Evolutionary conservation across 495 filamentous ascomycete species (phyloP), one percentile per base, ranked within the genome.

Genomic region (Hypoxylon subgilvum): DNA sequence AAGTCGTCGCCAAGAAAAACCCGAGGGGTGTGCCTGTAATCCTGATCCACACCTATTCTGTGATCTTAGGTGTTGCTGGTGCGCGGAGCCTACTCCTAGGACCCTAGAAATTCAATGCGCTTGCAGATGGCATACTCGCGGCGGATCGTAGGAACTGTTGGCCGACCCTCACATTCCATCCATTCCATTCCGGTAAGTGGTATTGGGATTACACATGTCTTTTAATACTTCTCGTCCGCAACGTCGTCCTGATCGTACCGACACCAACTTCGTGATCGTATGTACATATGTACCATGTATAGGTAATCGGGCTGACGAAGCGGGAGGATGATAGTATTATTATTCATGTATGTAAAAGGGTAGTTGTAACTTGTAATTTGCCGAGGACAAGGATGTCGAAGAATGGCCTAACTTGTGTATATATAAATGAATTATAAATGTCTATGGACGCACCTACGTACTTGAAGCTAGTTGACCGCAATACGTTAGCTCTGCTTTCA

Each of bases 31-130:
- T 54, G 53, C 52, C 60, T 49, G 49, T 51, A 44, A 53, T 53
- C 53, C 54, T 48, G 52, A 42, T 35, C 9, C 31, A 5, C 31
- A n/a, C 7, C 13, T n/a, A n/a, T n/a, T n/a, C n/a, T 48, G 13
- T 44, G 61, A 64, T 64, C 61, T 64, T 54, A 54, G n/a, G 53
- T 64, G 61, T 50, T 50, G 53, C 49, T 49, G 53, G 55, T 50
- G 49, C 30, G 39, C 51, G 58, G 46, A 57, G 46, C 36, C 39
- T 16, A 28, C 35, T 56, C 47, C 48, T 45, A 17, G 46, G 36
- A 47, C 58, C 44, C 39, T 52, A 36, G 47, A 57, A 53, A 44
- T 52, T 56, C 49, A 47, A 18, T 52, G 23, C 52, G 51, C 58
- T 57, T 56, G 52, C 52, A 63, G 59, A 21, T 36, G 23, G 17